Base-by-base conservation (phyloP, 1,284 basidiomycete genomes). In the Moesziomyces sp. region DNA sequence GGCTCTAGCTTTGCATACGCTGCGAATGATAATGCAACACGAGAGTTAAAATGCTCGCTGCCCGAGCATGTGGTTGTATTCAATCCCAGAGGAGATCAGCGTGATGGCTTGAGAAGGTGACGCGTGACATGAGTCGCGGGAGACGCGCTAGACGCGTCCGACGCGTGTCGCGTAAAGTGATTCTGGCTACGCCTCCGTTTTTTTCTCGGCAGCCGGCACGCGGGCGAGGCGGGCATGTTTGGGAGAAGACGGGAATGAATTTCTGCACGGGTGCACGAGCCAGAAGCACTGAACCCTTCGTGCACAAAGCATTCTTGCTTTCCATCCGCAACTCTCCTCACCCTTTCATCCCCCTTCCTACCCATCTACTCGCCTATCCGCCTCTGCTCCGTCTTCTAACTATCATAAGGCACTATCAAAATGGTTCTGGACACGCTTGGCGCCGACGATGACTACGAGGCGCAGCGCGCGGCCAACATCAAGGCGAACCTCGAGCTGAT, bases 401-500 rank as follows among this genome's bases (percentile, higher is more conserved):
- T 11, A 1, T 13, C 21, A 21, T 40, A 24, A 9, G 7, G 4
- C 9, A 16, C 35, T 14, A 40, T 13, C 44, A 43, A 40, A 1
- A 58, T 54, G 62, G 60, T 64, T 7, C 42, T 51, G 44, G 43
- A 44, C 10, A 40, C 38, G 24, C 24, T n/a, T 19, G 28, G 21
- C 10, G 35, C 18, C 8, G 52, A 35, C 7, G 46, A 53, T 9
- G 69, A 67, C 28, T 72, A 72, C 38, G 69, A 72, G 46, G 63
- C 59, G 24, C 54, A 62, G 30, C 47, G 63, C 0, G 52, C 52
- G 21, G 63, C 56, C 30, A 67, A 67, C 40, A 67, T 73, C 43
- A 43, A 51, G 38, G 70, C 58, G 4, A 67, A 67, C n/a, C 14
- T 67, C 13, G 70, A 67, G 57, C 57, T 73, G 9, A 67, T 73